Conservation (phyloP, 2,329 filamentous ascomycete species). For the Leptographium wingfieldii region DNA sequence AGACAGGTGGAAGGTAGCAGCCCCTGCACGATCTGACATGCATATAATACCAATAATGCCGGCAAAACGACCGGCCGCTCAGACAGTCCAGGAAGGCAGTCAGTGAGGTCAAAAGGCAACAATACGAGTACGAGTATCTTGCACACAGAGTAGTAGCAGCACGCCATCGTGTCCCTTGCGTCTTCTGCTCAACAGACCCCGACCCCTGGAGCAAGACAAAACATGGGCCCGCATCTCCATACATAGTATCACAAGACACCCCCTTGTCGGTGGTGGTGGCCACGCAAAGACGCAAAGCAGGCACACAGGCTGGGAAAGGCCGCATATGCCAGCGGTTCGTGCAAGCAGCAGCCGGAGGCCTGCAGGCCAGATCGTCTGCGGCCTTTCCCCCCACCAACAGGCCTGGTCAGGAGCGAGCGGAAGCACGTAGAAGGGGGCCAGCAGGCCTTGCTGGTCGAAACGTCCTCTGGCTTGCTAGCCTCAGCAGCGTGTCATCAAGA, state of each 20-base stretch:
- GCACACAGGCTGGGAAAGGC: background rate
- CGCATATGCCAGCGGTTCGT: background rate
- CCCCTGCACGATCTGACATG: background rate
- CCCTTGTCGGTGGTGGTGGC: slow-evolving; percentile 1
- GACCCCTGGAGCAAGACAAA: slow-evolving; percentile 2
- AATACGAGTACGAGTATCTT: background rate
- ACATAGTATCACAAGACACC: slow-evolving; percentile 6
- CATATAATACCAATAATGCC: background rate
- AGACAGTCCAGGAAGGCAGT: background rate
- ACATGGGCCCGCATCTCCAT: slow-evolving; percentile 8
- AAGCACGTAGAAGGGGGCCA: slow-evolving; percentile 6
- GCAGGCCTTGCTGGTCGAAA: slow-evolving; percentile 25
- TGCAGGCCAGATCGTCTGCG: background rate
- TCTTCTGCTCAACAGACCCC: background rate
- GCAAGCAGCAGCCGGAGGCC: background rate
- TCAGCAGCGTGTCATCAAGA: background rate
- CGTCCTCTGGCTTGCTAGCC: slow-evolving; percentile 12
- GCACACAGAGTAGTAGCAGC: background rate
- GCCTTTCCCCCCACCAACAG: background rate
- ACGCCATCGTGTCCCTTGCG: background rate
- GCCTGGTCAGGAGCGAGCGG: slow-evolving; percentile 8
- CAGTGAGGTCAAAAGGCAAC: background rate
- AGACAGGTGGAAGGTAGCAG: background rate
- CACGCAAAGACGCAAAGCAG: background rate
- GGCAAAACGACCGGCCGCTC: slow-evolving; percentile 2